Base-by-base conservation (phyloP, 441 rosid genomes). In the Hura crepitans region DNA sequence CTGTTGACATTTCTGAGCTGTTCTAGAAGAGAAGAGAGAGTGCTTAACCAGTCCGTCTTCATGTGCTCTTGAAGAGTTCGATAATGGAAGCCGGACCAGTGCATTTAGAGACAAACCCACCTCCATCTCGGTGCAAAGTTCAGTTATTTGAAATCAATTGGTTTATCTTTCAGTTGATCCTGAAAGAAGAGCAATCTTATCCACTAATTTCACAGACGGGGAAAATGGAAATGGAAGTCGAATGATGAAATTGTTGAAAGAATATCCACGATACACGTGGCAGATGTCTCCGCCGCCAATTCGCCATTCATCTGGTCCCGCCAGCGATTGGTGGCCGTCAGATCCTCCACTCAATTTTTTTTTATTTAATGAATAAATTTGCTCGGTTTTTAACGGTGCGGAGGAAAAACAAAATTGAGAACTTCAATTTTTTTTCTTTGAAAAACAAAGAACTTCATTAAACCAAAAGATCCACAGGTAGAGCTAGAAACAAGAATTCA, bases 21-120 rank as follows among this genome's bases (percentile, higher is more conserved):
- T 83, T 6, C 71, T 60, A 3, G 89, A 75, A 31, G 82, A 75
- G 76, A 81, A 81, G 4, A 86, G 78, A 0, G 89, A 82, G 74
- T 87, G 89, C 74, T 81, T 90, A 27, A 77, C 78, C 9, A 88
- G 71, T 13, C 68, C 77, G 57, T 89, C 85, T 70, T 86, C 88
- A 53, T 78, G 74, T 31, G 74, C 72, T 70, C 84, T 81, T 2
- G 72, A 35, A 5, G 88, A 76, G 47, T 65, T 78, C 54, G 88
- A 82, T 65, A 82, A 43, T 2, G 97, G 97, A 73, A 88, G 83
- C 67, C 93, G 84, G 72, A 85, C 78, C 70, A 82, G 66, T 18
- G 95, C 86, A 79, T 89, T 90, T 10, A 87, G 79, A 51, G 96
- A 91, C 90, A 91, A 84, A 42, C 88, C 81, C 81, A 79, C 92